A percentile compares a stretch with the other conserved stretches of the same genome.
Evolutionary conservation across 306 rosid species (phyloP).

Genomic region (Fragaria ananassa): DNA sequence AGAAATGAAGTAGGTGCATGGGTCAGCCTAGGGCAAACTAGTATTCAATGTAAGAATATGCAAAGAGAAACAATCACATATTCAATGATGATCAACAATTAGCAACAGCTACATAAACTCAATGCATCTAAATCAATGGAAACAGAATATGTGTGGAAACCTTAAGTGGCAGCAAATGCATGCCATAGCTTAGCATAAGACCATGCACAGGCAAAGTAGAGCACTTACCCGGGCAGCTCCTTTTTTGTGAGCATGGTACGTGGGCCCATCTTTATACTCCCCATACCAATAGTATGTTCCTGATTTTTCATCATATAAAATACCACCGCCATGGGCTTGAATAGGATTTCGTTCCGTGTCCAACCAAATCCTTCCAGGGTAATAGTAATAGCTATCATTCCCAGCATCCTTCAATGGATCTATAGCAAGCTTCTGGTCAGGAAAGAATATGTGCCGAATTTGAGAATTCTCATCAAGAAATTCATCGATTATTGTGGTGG

Average conservation of each 20-base stretch:
- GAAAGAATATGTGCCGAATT: constrained; percentile 74
- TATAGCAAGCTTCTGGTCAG: constrained; percentile 52
- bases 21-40: neutral
- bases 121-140: neutral
- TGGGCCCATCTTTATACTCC: constrained; percentile 92
- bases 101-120: neutral
- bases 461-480: constrained; percentile 94
- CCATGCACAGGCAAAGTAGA: constrained; percentile 11
- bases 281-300: constrained; percentile 96
- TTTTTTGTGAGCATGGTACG: constrained; percentile 82
- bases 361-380: constrained; percentile 91
- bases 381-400: constrained; percentile 60
- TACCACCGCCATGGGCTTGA: constrained; percentile 98
- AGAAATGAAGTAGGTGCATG: neutral
- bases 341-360: constrained; percentile 89
- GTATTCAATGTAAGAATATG: neutral
- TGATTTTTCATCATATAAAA: constrained; percentile 60
- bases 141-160: neutral
- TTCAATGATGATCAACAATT: neutral
- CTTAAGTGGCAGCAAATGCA: neutral
- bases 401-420: constrained; percentile 53
- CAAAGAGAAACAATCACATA: neutral
- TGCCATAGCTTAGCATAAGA: constrained; percentile 15
- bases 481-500: constrained; percentile 79
- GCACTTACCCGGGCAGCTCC: constrained; percentile 87